Evolutionary conservation across 2,329 filamentous ascomycete species (phyloP), one percentile per base, ranked within the genome.

Genomic region (Monosporascus sp.): DNA sequence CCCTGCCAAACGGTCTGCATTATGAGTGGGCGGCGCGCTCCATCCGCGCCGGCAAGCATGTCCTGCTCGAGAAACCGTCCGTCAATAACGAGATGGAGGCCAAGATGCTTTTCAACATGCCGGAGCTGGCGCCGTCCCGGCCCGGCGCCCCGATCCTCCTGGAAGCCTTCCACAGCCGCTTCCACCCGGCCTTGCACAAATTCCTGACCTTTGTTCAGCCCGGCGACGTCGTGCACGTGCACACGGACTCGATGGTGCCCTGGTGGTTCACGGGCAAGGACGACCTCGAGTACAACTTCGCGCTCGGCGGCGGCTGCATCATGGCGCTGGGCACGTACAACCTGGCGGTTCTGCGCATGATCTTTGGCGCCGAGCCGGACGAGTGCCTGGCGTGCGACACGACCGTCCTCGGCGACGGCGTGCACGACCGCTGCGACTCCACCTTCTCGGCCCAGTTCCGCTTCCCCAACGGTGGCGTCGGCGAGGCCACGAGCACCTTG

Each of bases 21-120:
- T 64, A 58, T 41, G 68, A 72, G 60, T 77, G 72, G 69, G 68
- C 72, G 22, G 54, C 72, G 15, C 66, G 71, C 44, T 63, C 72
- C 6, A 56, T 77, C 24, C 54, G 59, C 4, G 70, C 70, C 2
- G 71, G 71, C 7, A 77, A 77, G 50, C 72, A 77, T 55, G 73
- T 78, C 18, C 67, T 77, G 0, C 62, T 76, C 11, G 74, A 77
- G 57, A 77, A 77, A 54, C 74, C 75, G 0, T 63, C 69, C 1
- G 65, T 65, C 8, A 66, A 67, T 6, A 75, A 74, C 55, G 58
- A 66, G 1, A 53, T 47, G 0, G 70, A 76, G 58, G 72, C 72
- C 0, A 49, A 53, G 1, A 55, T 52, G 1, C 60, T 75, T 11
- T 72, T 73, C n/a, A n/a, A n/a, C n/a, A n/a, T n/a, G n/a, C n/a